Conservation (phyloP, 352 stramenopile genomes). For the Aphanomyces invadans region DNA sequence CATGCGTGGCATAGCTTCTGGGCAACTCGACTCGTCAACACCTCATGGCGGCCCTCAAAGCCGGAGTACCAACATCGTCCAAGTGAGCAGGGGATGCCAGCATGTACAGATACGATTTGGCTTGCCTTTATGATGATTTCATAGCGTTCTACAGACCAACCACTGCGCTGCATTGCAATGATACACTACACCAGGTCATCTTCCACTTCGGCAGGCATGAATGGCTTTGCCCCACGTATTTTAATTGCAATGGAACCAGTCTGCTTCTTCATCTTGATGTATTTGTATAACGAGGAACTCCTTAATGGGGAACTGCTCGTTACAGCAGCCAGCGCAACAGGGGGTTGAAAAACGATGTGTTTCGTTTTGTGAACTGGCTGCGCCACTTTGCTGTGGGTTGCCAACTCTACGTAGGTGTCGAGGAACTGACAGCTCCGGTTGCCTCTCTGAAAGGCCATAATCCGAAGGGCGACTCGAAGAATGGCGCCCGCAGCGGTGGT, state of each 20-base stretch:
- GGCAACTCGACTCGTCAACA: not conserved
- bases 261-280: not conserved
- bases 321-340: not conserved
- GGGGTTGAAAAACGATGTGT: not conserved
- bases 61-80: not conserved
- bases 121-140: not conserved
- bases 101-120: not conserved
- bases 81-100: not conserved
- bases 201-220: not conserved
- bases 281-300: too few species aligned
- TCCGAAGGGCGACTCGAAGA: not conserved
- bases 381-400: too few species aligned
- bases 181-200: not conserved
- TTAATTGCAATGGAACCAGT: not conserved
- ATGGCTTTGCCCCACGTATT: not conserved
- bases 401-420: too few species aligned
- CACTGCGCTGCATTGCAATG: not conserved
- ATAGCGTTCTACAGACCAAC: not conserved
- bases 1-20: not conserved
- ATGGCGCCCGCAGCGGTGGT: not conserved
- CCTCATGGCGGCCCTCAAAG: not conserved
- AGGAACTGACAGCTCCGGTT: too few species aligned
- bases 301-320: too few species aligned
- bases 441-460: too few species aligned
- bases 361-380: not conserved